Evolutionary conservation across 2,329 filamentous ascomycete genomes (phyloP), one percentile per base, ranked within the genome.

Genomic region (Fusarium penzigii): DNA sequence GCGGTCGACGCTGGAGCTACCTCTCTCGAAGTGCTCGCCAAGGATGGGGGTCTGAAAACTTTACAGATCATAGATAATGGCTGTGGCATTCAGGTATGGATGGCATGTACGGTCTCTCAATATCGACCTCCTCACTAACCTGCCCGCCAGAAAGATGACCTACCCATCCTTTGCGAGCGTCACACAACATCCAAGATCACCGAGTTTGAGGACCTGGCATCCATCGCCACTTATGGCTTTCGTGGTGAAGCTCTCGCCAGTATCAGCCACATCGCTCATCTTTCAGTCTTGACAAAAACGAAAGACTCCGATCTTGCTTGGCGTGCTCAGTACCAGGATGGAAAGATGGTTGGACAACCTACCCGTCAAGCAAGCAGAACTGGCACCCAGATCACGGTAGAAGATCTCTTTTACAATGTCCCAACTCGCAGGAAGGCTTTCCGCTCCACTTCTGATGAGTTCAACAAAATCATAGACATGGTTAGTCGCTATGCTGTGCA

Each of bases 41-140:
- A 96, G 71, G 94, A 99, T 43, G 94, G 94, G 10, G 94, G 95
- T 1, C 78, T 99, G 56, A 99, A 97, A 71, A 77, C 97, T 39
- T 80, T 99, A 14, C 95, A 99, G 67, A 97, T 99, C 63, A 96
- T 92, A 3, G 94, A 99, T 70, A 99, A 99, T 71, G 94, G 94
- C 14, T 89, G 92, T 70, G 94, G 94, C 29, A 99, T 99, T 61
- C 88, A 95, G 75, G 92, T 95, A 73, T 68, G 83, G 39, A 34
- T 8, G 12, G 14, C 20, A 29, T 39, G 17, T 17, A 29, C 17
- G 8, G 14, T 12, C 20, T 25, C 4, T 25, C 20, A 14, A 13
- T 3, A 42, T 29, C 34, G n/a, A 42, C 14, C 17, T 8, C 42
- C 39, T 39, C 38, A 39, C 63, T 66, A 46, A 66, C 57, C 42